Evolutionary conservation across 345 rosid genomes (phyloP), one percentile per base, ranked within the genome.

Genomic region (Zanthoxylum bungeanum): DNA sequence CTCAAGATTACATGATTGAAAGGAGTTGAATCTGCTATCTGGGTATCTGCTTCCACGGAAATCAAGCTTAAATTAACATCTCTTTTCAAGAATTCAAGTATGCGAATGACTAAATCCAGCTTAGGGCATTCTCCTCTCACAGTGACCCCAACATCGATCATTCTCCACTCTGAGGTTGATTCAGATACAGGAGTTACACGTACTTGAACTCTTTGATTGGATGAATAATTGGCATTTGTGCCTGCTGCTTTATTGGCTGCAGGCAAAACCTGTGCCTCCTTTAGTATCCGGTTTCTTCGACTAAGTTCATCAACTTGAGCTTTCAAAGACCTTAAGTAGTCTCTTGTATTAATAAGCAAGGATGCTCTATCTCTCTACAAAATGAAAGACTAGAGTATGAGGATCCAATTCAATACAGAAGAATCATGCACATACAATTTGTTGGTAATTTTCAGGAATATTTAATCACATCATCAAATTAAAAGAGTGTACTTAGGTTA

Each of bases 361-460:
- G 97, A 85, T 17, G 89, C 91, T 71, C 86, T 93, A 80, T 91
- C 96, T 76, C 78, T 92, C 97, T 89, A 11, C 30, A 64, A 53
- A 21, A 5, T 16, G 17, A 58, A 47, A 40, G 7, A 46, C 10
- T 5, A 64, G 9, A 7, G 11, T 30, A 11, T 5, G 31, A 10
- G 11, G 19, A 3, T 9, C 16, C 6, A 33, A 60, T 21, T 34
- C 22, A 61, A 61, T 8, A 7, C 22, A 40, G 16, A 5, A 59
- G 3, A 31, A 33, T 28, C 10, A 59, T 2, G n/a, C 6, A 59
- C 10, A 19, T 16, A 8, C 16, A 33, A 31, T 2, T 59, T n/a
- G n/a, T n/a, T n/a, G n/a, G n/a, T n/a, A n/a, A n/a, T n/a, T n/a
- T n/a, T n/a, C n/a, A n/a, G n/a, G n/a, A n/a, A n/a, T n/a, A n/a